These are phyloP conservation scores for Anthostomella pinea DNA, from an alignment of 2,329 filamentous ascomycete species.

Conservation along the genomic window DNA sequence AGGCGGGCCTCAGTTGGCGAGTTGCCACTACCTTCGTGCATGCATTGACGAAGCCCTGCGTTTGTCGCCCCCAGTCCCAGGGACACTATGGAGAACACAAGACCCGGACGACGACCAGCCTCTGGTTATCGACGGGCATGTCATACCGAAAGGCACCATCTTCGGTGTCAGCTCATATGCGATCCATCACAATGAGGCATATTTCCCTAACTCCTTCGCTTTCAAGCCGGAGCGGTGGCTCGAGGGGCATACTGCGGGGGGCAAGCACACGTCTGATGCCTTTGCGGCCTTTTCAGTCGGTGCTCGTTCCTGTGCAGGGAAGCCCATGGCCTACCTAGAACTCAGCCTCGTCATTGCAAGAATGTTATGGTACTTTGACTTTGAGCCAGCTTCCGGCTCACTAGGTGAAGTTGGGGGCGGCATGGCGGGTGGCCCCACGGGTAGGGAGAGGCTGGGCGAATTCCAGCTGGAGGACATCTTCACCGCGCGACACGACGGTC, in stretches of 20 bases:
- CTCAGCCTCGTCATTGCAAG: too few relatives aligned
- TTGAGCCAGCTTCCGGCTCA: background rate
- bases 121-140: constrained; percentile 28
- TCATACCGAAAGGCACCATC: too few relatives aligned
- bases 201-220: too few relatives aligned
- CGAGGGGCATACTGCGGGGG: too few relatives aligned
- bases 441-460: constrained; percentile 5
- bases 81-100: constrained; percentile 4
- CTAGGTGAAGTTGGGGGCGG: constrained; percentile 3
- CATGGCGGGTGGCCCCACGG: background rate
- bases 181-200: too few relatives aligned
- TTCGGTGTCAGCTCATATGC: too few relatives aligned
- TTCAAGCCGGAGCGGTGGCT: too few relatives aligned
- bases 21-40: constrained; percentile 5
- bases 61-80: constrained; percentile 5
- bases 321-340: too few relatives aligned
- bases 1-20: background rate
- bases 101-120: constrained; percentile 1
- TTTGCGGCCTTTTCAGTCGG: too few relatives aligned
- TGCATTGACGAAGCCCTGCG: constrained; percentile 9
- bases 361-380: too few relatives aligned
- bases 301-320: too few relatives aligned
- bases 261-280: too few relatives aligned
- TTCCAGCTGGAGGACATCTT: constrained; percentile 9
- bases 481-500: constrained; percentile 5